Base-by-base conservation (phyloP, 345 rosid species). In the Linum tenue region DNA sequence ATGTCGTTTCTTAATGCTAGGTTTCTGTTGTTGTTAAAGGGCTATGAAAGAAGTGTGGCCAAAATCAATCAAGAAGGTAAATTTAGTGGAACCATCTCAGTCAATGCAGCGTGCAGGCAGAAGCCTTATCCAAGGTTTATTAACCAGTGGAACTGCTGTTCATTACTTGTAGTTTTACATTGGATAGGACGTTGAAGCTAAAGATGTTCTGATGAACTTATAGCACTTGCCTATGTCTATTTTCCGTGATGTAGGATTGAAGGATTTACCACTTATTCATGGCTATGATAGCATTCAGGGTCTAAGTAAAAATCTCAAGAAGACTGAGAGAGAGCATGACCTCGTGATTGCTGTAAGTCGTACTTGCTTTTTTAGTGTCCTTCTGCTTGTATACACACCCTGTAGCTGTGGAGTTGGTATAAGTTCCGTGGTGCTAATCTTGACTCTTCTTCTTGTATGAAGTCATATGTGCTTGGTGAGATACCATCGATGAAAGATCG, bases 381-480 rank as follows among this genome's bases (percentile, higher is more conserved):
- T 22, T 22, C 31, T 22, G 31, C 31, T 22, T 22, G 31, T 22
- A 22, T 22, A 22, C 31, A 22, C 31, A 22, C 31, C 31, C 31
- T 22, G 31, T 22, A 22, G 31, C 31, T 22, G 31, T 22, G 31
- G 31, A 22, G 31, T 22, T 22, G 31, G 31, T 22, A 22, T 22
- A 22, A 22, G 31, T 22, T 22, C 31, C 31, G 31, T 22, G 31
- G 31, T 22, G 31, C 75, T 55, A 60, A 38, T 75, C 16, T 42
- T 63, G 60, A 60, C 64, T 71, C 9, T 68, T 37, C 68, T 39
- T 67, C 71, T 70, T 22, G 66, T 69, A 64, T 75, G 2, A 73
- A 95, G 99, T 91, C 99, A 10, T 89, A 94, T 72, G 96, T 89
- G 69, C 86, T 91, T 68, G 99, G 99, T 63, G 97, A 94, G 84